Evolutionary conservation across 257 asterid genomes (phyloP).

Genomic region (Capsicum baccatum): DNA sequence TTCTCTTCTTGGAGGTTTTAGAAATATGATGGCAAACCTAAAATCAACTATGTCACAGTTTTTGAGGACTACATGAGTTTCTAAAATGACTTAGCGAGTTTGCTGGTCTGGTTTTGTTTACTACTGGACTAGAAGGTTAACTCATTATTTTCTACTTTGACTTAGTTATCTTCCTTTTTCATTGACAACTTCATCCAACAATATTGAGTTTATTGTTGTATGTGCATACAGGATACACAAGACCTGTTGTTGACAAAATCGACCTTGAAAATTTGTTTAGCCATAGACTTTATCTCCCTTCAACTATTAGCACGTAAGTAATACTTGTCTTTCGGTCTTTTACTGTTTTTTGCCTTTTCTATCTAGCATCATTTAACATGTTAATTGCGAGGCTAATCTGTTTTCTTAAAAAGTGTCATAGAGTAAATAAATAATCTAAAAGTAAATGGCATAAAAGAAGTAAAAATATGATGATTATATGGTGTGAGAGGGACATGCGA

Average conservation of each 20-base stretch:
- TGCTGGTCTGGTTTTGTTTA: conserved; percentile 83
- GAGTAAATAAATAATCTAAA: background rate
- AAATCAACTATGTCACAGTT: conserved; percentile 92
- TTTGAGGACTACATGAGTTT: conserved; percentile 86
- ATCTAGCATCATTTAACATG: conserved; percentile 18
- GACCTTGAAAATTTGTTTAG: conserved; percentile 69
- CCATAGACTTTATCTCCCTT: conserved; percentile 82
- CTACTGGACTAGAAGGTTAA: conserved; percentile 97
- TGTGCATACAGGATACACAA: conserved; percentile 74
- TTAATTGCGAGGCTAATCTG: background rate
- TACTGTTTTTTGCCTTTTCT: conserved; percentile 1
- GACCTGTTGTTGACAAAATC: conserved; percentile 91
- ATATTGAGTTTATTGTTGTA: background rate
- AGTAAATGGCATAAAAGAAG: background rate
- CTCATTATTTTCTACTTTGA: background rate
- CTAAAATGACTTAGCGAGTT: conserved; percentile 79
- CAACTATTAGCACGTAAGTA: conserved; percentile 88
- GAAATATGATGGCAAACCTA: conserved; percentile 87
- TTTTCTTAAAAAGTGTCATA: background rate
- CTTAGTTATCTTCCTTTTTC: background rate
- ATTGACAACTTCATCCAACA: background rate
- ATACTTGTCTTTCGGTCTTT: conserved; percentile 21
- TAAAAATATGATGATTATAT: background rate
- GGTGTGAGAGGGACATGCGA: too few relatives aligned
- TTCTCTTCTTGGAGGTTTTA: conserved; percentile 32